Evolutionary conservation across 345 rosid species (phyloP).

Genomic region (Pugionium dolabratum): DNA sequence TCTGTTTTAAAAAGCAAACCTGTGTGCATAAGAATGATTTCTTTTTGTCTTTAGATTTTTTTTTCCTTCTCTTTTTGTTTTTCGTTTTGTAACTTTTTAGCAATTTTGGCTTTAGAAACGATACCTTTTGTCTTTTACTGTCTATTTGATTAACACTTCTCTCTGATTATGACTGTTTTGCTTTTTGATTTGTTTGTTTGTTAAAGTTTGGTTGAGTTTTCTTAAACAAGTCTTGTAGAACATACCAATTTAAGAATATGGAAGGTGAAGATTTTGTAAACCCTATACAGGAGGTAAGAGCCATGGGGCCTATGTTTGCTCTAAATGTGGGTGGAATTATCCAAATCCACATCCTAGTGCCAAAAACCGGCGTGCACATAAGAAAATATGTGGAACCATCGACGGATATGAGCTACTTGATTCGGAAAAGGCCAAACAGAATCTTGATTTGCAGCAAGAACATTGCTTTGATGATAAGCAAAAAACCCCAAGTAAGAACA

Average conservation of each 20-base stretch:
- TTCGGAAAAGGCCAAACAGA: slow-evolving; percentile 22
- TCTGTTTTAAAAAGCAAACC: not conserved
- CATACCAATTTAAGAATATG: not conserved
- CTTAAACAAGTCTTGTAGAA: not conserved
- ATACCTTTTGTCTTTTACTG: slow-evolving; percentile 38
- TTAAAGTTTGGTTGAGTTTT: slow-evolving; percentile 7
- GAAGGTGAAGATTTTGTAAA: slow-evolving; percentile 19
- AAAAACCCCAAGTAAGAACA: slow-evolving; percentile 55
- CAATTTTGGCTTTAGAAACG: slow-evolving; percentile 22
- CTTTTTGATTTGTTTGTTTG: no score
- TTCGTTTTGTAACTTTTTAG: slow-evolving; percentile 9
- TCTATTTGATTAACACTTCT: slow-evolving; percentile 8
- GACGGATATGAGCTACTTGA: slow-evolving; percentile 53
- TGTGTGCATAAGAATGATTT: slow-evolving; percentile 24
- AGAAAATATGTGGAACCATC: slow-evolving; percentile 66
- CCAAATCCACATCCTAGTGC: slow-evolving; percentile 77
- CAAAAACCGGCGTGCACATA: slow-evolving; percentile 65
- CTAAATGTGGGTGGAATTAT: slow-evolving; percentile 70
- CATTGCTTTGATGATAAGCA: slow-evolving; percentile 53
- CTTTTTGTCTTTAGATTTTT: not conserved
- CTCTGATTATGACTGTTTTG: no score
- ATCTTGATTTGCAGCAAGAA: slow-evolving; percentile 48
- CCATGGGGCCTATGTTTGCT: slow-evolving; percentile 50
- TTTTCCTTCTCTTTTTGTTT: not conserved
- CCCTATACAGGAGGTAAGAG: slow-evolving; percentile 43